Base-by-base conservation (phyloP, 2,329 filamentous ascomycete genomes). In the Hypomyces perniciosus region DNA sequence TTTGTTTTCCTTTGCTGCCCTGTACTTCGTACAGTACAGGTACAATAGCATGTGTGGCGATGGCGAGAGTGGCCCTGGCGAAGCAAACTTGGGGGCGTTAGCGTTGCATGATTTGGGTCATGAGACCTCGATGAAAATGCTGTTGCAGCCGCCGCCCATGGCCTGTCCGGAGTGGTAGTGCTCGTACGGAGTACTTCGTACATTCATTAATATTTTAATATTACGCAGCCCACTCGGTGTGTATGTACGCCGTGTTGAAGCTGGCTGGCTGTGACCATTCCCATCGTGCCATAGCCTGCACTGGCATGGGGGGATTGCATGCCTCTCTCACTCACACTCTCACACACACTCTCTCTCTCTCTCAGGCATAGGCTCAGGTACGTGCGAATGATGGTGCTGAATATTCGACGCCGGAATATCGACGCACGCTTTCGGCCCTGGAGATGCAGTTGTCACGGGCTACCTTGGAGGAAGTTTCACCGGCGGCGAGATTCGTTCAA, bases 61-160 rank as follows among this genome's bases (percentile, higher is more conserved):
- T 47, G 52, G 52, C 35, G 45, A 51, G 34, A 35, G 40, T 48
- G 37, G 48, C 33, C 34, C 33, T 48, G 48, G 52, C 46, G 48
- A 54, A 39, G 43, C 29, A 53, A 57, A 56, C 48, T 51, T 55
- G 43, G 52, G 51, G 50, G 43, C 52, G 49, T 61, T 65, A 62
- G 62, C 62, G 61, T 61, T 56, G 58, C 56, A 59, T 59, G 52
- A 50, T 54, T 52, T 52, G 53, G 62, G 62, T 65, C 63, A 64
- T 64, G 62, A 57, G 63, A 65, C 61, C 61, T 54, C 44, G 34
- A 41, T 41, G 40, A 42, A 42, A 26, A 29, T 35, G 33, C 33
- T 35, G 8, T 10, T 42, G 40, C 40, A 42, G 40, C 13, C 10
- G 20, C 8, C 20, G 12, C 28, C 40, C 40, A 42, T 7, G 13